Conservation (phyloP, 1,284 basidiomycete genomes). For the Rhodotorula sp. region DNA sequence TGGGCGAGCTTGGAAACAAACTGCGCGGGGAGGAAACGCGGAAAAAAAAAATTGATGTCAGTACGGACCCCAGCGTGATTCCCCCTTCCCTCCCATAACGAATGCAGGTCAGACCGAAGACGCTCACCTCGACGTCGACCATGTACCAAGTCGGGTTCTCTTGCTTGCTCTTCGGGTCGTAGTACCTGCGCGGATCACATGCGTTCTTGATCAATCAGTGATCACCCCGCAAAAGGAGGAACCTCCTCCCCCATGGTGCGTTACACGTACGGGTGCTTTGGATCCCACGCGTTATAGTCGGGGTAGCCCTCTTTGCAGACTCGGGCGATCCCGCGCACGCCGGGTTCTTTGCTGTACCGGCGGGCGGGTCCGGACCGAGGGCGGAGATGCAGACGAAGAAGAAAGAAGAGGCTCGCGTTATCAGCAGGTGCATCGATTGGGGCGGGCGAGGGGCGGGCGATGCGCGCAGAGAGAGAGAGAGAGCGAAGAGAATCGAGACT, state of each 20-base stretch:
- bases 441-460: too few species aligned
- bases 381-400: background rate
- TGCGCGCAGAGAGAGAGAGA: too few species aligned
- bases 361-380: background rate
- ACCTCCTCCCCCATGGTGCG: background rate
- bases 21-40: background rate
- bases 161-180: slow-evolving; percentile 76
- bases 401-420: background rate
- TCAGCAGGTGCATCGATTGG: too few species aligned
- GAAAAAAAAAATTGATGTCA: background rate
- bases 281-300: slow-evolving; percentile 85
- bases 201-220: background rate
- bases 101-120: too few species aligned
- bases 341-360: slow-evolving; percentile 50
- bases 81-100: too few species aligned
- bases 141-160: slow-evolving; percentile 87
- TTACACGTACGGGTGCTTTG: slow-evolving; percentile 55
- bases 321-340: slow-evolving; percentile 81
- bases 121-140: slow-evolving; percentile 39
- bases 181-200: slow-evolving; percentile 57
- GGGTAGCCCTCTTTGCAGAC: slow-evolving; percentile 82
- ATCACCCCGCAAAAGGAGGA: background rate
- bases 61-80: too few species aligned
- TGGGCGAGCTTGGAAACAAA: slow-evolving; percentile 57
- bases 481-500: background rate